Base-by-base conservation (phyloP, 164 flowering plant genomes). In the Chimonanthus praecox region DNA sequence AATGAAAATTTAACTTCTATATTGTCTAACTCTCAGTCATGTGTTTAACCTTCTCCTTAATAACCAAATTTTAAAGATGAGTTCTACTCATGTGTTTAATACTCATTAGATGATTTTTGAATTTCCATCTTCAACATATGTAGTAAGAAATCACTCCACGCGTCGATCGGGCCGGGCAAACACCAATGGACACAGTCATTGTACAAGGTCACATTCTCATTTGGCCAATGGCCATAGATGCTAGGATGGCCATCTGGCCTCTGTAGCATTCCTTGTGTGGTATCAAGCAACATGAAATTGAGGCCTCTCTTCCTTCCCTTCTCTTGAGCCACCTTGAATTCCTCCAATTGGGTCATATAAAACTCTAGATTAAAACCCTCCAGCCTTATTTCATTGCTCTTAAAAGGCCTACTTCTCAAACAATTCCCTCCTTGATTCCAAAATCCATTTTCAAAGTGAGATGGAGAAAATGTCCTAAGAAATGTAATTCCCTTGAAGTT, bases 401-500 rank as follows among this genome's bases (percentile, higher is more conserved):
- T 47, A 50, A 81, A 86, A 0, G 94, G 98, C 16, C 67, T 77
- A 3, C 73, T 86, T 68, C 92, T 82, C 45, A 81, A 75, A 68
- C 97, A 93, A 46, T 85, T 75, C 66, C 95, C 97, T 64, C 95
- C 94, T 6, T 85, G 79, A 72, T 86, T 83, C 97, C 95, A 91
- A 43, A 65, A 4, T 16, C 94, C 96, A 71, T 72, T 69, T 64
- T 91, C 92, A 60, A 87, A 91, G 61, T 89, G 94, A 0, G 88
- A 71, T 0, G 97, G 91, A 2, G 94, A 75, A 68, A 81, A 89
- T 2, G 91, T 91, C 76, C 94, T 80, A 0, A 91, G 76, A 76
- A 81, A 72, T 5, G 82, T 75, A 0, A 77, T 63, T 5, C 94
- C 91, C 67, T 84, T 82, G 73, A 67, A 87, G 15, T 77, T 83